A percentile compares a stretch with the other conserved stretches of the same genome.
These are phyloP conservation scores for Pestalotiopsis sp. DNA, from an alignment of 2,329 filamentous ascomycete species.

Conservation along the genomic window DNA sequence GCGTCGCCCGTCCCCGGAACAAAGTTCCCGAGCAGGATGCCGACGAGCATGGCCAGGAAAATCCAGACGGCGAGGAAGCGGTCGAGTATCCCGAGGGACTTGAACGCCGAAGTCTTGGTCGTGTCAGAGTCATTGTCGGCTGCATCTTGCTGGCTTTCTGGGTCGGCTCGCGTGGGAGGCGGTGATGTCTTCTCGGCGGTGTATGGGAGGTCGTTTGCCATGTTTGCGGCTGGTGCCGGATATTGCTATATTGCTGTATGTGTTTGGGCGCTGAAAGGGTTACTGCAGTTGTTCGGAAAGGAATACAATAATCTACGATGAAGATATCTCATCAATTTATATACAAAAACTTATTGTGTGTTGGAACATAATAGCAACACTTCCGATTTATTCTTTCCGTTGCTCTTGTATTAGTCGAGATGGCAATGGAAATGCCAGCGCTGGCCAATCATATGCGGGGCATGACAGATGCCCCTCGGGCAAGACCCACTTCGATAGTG, in stretches of 20 bases:
- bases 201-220: neutral
- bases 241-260: neutral
- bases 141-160: neutral
- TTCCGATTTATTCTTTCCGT: neutral
- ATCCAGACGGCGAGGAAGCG: constrained; percentile 74
- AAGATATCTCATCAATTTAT: no score
- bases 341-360: no score
- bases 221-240: neutral
- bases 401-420: neutral
- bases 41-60: constrained; percentile 75
- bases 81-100: constrained; percentile 61
- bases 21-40: constrained; percentile 78
- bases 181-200: neutral
- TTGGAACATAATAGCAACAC: neutral
- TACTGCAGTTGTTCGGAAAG: no score
- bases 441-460: constrained; percentile 8
- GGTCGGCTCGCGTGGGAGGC: neutral
- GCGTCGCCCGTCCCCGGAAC: constrained; percentile 63
- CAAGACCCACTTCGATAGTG: neutral
- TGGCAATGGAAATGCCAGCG: neutral
- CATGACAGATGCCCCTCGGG: constrained; percentile 3
- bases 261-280: no score
- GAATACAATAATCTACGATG: no score
- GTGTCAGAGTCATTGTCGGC: neutral
- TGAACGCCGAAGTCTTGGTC: constrained; percentile 46